Conservation (phyloP, 1,139 yeast genomes). For the Yamadazyma aaseri region DNA sequence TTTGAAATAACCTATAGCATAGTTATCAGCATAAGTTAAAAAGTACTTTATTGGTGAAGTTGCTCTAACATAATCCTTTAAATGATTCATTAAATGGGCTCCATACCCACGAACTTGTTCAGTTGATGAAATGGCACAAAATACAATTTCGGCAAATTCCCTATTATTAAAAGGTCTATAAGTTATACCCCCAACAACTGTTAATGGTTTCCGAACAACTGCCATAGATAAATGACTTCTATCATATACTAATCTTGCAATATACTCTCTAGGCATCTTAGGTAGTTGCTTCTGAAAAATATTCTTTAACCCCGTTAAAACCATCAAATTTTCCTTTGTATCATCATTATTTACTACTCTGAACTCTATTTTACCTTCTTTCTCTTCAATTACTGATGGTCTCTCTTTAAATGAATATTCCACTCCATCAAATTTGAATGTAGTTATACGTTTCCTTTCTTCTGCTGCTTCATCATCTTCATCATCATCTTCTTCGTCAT, state of each 20-base stretch:
- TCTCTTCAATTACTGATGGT: conserved; percentile 91
- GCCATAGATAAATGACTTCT: conserved; percentile 94
- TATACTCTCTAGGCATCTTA: conserved; percentile 97
- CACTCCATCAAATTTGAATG: conserved; percentile 65
- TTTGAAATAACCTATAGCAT: conserved; percentile 97
- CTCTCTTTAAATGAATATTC: conserved; percentile 84
- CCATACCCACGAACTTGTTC: conserved; percentile 99
- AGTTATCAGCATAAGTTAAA: conserved; percentile 95
- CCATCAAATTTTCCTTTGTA: conserved; percentile 81
- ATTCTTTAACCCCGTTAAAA: conserved; percentile 90
- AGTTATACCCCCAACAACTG: conserved; percentile 97
- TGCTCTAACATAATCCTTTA: conserved; percentile 90
- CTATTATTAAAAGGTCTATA: conserved; percentile 89
- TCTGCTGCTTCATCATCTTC: conserved; percentile 52
- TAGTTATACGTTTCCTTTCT: conserved; percentile 51
- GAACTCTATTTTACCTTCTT: conserved; percentile 88
- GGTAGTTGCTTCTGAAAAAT: conserved; percentile 97
- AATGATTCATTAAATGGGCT: conserved; percentile 96
- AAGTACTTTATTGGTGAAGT: conserved; percentile 87
- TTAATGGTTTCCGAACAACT: conserved; percentile 85
- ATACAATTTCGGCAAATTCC: conserved; percentile 95
- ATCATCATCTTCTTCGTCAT: conserved; percentile 34
- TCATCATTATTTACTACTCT: conserved; percentile 96
- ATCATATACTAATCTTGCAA: conserved; percentile 91
- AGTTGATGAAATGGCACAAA: conserved; percentile 95